Percentiles rank a stretch among this genome's conserved stretches.
Evolutionary conservation across 768 basidiomycete species (phyloP).

Genomic region (Leccinum aurantiacum): DNA sequence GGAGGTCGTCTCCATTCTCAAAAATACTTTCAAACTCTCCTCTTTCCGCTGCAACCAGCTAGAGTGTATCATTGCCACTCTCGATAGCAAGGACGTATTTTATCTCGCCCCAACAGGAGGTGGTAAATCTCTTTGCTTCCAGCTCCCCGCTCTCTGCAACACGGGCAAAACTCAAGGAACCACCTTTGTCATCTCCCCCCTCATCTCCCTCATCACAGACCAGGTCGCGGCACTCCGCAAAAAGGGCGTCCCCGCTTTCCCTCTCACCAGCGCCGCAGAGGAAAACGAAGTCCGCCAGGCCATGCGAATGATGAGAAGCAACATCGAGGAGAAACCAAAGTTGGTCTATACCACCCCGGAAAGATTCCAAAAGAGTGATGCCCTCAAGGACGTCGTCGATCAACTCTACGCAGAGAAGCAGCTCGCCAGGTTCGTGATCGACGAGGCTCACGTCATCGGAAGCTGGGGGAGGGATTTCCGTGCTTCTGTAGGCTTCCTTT

Average conservation of each 20-base stretch:
- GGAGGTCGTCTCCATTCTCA: slow-evolving; percentile 33
- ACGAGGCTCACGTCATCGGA: slow-evolving; percentile 95
- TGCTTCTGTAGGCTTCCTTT: slow-evolving; percentile 55
- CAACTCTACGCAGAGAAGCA: slow-evolving; percentile 54
- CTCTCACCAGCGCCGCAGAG: slow-evolving; percentile 60
- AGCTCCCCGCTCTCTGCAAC: slow-evolving; percentile 85
- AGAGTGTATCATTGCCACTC: slow-evolving; percentile 76
- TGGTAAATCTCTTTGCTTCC: slow-evolving; percentile 85
- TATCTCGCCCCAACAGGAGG: slow-evolving; percentile 97
- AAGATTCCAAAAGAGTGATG: slow-evolving; percentile 64
- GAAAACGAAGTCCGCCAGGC: slow-evolving; percentile 40
- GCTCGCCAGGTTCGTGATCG: slow-evolving; percentile 89
- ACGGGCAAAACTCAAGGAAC: slow-evolving; percentile 74
- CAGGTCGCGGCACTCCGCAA: slow-evolving; percentile 70
- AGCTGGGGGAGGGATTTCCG: slow-evolving; percentile 96
- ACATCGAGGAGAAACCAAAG: slow-evolving; percentile 46
- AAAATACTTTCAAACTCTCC: slow-evolving; percentile 55
- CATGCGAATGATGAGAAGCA: slow-evolving; percentile 43
- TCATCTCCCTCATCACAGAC: slow-evolving; percentile 86
- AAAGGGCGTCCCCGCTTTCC: slow-evolving; percentile 68
- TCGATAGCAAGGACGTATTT: slow-evolving; percentile 84
- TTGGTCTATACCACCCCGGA: slow-evolving; percentile 93
- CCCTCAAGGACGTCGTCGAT: slow-evolving; percentile 54
- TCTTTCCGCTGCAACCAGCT: slow-evolving; percentile 83
- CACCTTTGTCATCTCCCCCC: slow-evolving; percentile 87